Evolutionary conservation across 805 yeast species (phyloP), one percentile per base, ranked within the genome.

Genomic region (Ogataea chonburiensis): DNA sequence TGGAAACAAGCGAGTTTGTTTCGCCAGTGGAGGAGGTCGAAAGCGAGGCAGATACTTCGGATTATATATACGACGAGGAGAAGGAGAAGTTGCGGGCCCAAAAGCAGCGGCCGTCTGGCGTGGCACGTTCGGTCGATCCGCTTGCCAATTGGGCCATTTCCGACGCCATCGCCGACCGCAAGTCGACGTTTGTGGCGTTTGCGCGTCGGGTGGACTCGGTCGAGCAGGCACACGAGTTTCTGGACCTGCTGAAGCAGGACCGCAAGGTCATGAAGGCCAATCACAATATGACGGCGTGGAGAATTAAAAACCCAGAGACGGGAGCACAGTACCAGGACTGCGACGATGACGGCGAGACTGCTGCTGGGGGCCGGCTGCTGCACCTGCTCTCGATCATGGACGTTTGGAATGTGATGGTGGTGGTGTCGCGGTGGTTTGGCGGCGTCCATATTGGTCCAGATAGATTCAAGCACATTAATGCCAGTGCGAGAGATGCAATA

Each of bases 311-410:
- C n/a, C 58, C 55, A 0, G 63, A 54, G 1, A 66, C 68, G 13
- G 86, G 80, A 0, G 73, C 77, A 0, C 68, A 72, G 23, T 73
- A 70, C 31, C 93, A 86, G 50, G 97, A 93, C 50, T 88, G 86
- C 50, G 97, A 93, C 54, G 98, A 93, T 58, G 98, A 91, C 55
- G 98, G 98, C 3, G 98, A 93, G 55, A 73, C 94, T 0, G 98
- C 98, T 1, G 96, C 98, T 1, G 98, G 98, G 7, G 78, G 89
- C 5, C 66, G 96, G 40, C 64, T 89, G 70, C 60, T 88, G 33
- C 96, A 87, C 64, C 60, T 89, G 31, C 61, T 89, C 46, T 76
- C 85, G 23, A 50, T 61, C 17, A 82, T 82, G 85, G 87, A 86
- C 50, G 84, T 75, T 2, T 77, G 86, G 83, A 80, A 89, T 55